Evolutionary conservation across 768 basidiomycete genomes (phyloP).

Genomic region (Tricholoma sp.): DNA sequence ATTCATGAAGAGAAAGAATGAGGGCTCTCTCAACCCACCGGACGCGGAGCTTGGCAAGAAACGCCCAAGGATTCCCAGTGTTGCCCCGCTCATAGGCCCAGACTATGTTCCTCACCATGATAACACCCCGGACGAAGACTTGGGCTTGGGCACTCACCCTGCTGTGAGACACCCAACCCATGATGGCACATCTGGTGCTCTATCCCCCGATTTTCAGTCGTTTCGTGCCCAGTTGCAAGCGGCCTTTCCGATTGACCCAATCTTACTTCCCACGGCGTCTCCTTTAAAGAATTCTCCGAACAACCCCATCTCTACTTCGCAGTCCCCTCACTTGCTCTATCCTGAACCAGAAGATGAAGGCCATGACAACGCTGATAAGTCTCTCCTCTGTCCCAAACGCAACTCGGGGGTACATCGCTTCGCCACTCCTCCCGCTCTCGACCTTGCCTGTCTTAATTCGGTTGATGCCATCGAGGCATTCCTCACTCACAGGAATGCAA

Average conservation of each 20-base stretch:
- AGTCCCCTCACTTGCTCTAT: slow-evolving; percentile 5
- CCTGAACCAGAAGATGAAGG: background rate
- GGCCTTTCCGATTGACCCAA: slow-evolving; percentile 23
- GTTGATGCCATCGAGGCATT: slow-evolving; percentile 23
- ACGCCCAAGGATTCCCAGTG: slow-evolving; percentile 35
- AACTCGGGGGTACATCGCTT: slow-evolving; percentile 21
- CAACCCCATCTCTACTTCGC: background rate
- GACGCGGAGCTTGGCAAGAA: slow-evolving; percentile 7
- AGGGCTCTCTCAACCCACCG: slow-evolving; percentile 20
- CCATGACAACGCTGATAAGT: background rate
- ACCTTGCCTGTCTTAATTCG: slow-evolving; percentile 21
- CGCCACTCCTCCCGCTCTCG: slow-evolving; percentile 22
- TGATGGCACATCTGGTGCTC: slow-evolving; percentile 7
- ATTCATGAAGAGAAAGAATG: slow-evolving; percentile 20
- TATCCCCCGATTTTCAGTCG: slow-evolving; percentile 6
- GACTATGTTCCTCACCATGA: slow-evolving; percentile 2
- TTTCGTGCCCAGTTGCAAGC: slow-evolving; percentile 9
- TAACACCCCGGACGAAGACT: background rate
- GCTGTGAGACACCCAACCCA: slow-evolving; percentile 16
- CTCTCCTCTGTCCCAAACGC: slow-evolving; percentile 3
- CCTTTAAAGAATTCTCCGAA: background rate
- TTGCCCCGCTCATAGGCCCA: slow-evolving; percentile 29
- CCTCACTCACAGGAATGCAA: slow-evolving; percentile 22
- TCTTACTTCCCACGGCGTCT: slow-evolving; percentile 14
- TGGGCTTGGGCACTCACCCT: background rate